phyloP scores from a whole-genome alignment of 257 asterid genomes.

The Fraxinus americana region DNA sequence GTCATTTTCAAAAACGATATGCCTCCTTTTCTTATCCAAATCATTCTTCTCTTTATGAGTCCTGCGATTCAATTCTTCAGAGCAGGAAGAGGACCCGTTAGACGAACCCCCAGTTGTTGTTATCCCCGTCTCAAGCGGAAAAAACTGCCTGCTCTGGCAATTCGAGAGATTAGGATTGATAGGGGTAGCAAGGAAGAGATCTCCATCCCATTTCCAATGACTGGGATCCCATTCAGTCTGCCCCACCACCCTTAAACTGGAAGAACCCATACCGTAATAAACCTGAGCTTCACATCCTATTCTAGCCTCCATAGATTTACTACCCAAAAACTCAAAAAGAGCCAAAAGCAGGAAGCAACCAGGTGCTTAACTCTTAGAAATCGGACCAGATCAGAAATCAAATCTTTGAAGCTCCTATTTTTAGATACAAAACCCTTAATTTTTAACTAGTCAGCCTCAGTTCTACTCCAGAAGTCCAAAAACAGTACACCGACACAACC shows the following conservation, averaged over 20 bases:
- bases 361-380: slow-evolving; percentile 1
- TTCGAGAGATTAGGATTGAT: slow-evolving; percentile 32
- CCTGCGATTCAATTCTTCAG: slow-evolving; percentile 50
- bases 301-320: slow-evolving; percentile 45
- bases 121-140: slow-evolving; percentile 44
- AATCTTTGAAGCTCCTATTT: background rate
- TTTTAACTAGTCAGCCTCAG: slow-evolving; percentile 27
- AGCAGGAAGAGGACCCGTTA: slow-evolving; percentile 58
- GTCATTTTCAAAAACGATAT: slow-evolving; percentile 34
- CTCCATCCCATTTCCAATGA: slow-evolving; percentile 83
- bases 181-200: slow-evolving; percentile 69
- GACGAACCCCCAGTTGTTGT: slow-evolving; percentile 37
- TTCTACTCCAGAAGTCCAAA: slow-evolving; percentile 36
- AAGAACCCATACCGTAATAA: slow-evolving; percentile 41
- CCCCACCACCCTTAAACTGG: slow-evolving; percentile 41
- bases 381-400: slow-evolving; percentile 28
- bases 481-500: slow-evolving; percentile 25
- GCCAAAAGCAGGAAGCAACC: background rate
- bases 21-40: slow-evolving; percentile 62
- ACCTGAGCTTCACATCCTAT: slow-evolving; percentile 47
- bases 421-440: background rate
- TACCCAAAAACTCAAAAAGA: background rate
- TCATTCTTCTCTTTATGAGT: slow-evolving; percentile 33
- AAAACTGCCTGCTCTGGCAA: slow-evolving; percentile 48
- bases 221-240: slow-evolving; percentile 74